These are phyloP conservation scores for Chimonanthus salicifolius DNA, from an alignment of 164 flowering plant species.

Conservation along the genomic window DNA sequence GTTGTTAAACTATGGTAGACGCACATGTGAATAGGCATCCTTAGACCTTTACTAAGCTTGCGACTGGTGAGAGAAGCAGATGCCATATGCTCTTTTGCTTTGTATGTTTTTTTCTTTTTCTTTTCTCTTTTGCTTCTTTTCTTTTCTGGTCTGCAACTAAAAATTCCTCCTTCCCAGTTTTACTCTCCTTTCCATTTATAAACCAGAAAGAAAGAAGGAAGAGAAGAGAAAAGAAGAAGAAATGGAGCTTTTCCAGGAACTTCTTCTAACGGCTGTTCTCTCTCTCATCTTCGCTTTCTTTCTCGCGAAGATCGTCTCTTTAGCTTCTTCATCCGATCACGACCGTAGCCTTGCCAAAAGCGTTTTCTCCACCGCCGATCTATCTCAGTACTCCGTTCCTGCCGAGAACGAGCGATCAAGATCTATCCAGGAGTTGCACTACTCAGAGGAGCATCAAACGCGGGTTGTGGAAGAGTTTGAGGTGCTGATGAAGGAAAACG, in stretches of 20 bases:
- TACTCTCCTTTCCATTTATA: not conserved
- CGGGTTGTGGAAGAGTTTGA: not conserved
- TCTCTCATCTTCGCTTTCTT: conserved; percentile 45
- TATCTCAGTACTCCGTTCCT: not conserved
- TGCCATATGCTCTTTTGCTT: not conserved
- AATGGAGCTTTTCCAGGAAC: conserved; percentile 47
- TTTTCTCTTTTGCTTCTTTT: not conserved
- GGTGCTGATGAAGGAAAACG: not conserved
- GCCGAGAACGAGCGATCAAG: not conserved
- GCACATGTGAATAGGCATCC: not conserved
- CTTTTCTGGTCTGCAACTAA: no score
- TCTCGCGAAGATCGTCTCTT: conserved; percentile 48
- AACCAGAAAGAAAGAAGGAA: not conserved
- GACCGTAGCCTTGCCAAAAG: not conserved
- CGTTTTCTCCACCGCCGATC: not conserved
- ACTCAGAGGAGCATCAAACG: not conserved
- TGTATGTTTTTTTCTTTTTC: no score
- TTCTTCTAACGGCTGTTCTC: conserved; percentile 35
- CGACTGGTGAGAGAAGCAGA: not conserved
- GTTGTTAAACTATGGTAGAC: not conserved
- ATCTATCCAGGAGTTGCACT: not conserved
- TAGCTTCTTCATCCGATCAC: conserved; percentile 19
- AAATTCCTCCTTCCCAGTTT: not conserved
- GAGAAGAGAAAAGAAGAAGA: not conserved
- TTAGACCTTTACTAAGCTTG: not conserved